phyloP scores from a whole-genome alignment of 2,329 filamentous ascomycete genomes.

The Acephala macrosclerotiorum region DNA sequence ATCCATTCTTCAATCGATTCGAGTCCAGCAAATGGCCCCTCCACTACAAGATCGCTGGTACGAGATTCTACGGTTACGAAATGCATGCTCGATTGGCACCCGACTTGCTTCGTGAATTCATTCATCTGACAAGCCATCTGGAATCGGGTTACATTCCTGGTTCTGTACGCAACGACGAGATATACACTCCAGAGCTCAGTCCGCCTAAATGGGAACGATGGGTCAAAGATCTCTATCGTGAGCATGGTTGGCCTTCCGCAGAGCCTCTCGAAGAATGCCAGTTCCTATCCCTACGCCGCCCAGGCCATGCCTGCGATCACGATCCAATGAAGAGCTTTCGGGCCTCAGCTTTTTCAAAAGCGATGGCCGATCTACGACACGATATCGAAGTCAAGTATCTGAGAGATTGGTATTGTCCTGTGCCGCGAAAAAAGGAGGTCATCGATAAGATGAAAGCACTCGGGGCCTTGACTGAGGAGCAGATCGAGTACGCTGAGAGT shows the following conservation, averaged over 20 bases:
- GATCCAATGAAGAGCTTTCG: conserved; percentile 14
- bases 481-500: conserved; percentile 21
- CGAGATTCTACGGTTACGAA: conserved; percentile 10
- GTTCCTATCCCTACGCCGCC: conserved; percentile 10
- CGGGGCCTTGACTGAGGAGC: conserved; percentile 6
- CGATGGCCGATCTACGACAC: conserved; percentile 13
- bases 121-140: conserved; percentile 10
- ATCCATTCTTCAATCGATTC: conserved; percentile 20
- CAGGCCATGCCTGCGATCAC: conserved; percentile 18
- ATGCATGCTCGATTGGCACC: conserved; percentile 11
- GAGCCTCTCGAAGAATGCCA: conserved; percentile 21
- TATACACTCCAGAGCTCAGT: conserved; percentile 18
- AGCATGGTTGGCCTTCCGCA: conserved; percentile 11
- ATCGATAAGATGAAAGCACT: conserved; percentile 12
- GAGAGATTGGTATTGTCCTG: conserved; percentile 23
- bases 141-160: conserved; percentile 14
- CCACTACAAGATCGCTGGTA: conserved; percentile 14
- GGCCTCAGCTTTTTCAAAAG: conserved; percentile 4
- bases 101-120: conserved; percentile 18
- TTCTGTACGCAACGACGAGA: conserved; percentile 10
- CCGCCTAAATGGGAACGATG: conserved; percentile 20
- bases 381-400: conserved; percentile 18
- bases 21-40: conserved; percentile 6
- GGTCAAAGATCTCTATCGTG: conserved; percentile 15
- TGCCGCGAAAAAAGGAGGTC: conserved; percentile 15